These are phyloP conservation scores for Cyberlindnera samutprakarnensis DNA, from an alignment of 805 yeast species.

Conservation along the genomic window DNA sequence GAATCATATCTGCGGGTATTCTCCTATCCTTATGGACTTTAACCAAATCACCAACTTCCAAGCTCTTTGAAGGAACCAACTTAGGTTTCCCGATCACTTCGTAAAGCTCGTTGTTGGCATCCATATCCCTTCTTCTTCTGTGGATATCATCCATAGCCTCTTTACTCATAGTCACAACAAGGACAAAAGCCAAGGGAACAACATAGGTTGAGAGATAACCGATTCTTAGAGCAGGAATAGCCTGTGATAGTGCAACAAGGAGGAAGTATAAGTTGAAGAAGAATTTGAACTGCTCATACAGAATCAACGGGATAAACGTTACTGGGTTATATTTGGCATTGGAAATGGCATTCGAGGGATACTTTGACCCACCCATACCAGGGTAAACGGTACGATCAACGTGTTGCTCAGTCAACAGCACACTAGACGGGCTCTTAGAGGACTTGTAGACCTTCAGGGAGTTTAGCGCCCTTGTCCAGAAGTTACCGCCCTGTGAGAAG, in stretches of 20 bases:
- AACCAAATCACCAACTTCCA: conserved; percentile 84
- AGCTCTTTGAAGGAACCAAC: conserved; percentile 46
- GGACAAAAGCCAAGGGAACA: conserved; percentile 90
- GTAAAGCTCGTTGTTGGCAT: conserved; percentile 77
- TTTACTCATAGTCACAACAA: conserved; percentile 87
- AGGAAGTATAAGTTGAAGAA: conserved; percentile 90
- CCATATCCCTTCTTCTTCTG: conserved; percentile 83
- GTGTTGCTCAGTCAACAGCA: conserved; percentile 23
- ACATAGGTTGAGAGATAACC: conserved; percentile 91
- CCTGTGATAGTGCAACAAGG: conserved; percentile 89
- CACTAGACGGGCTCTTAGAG: conserved; percentile 8
- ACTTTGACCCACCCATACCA: conserved; percentile 30
- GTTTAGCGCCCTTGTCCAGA: conserved; percentile 12
- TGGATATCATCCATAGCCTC: conserved; percentile 93
- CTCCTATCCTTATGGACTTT: conserved; percentile 72
- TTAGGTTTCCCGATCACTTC: conserved; percentile 50
- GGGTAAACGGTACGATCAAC: conserved; percentile 36
- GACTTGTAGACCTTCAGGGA: conserved; percentile 5
- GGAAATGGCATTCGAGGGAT: conserved; percentile 73
- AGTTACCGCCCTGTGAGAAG: background rate
- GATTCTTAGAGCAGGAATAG: conserved; percentile 79
- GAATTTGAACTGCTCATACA: conserved; percentile 95
- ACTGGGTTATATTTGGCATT: conserved; percentile 91
- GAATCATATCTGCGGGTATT: conserved; percentile 88
- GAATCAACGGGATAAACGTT: conserved; percentile 79